Base-by-base conservation (phyloP, 208 protist species). In the Wallacemonas sp. region DNA sequence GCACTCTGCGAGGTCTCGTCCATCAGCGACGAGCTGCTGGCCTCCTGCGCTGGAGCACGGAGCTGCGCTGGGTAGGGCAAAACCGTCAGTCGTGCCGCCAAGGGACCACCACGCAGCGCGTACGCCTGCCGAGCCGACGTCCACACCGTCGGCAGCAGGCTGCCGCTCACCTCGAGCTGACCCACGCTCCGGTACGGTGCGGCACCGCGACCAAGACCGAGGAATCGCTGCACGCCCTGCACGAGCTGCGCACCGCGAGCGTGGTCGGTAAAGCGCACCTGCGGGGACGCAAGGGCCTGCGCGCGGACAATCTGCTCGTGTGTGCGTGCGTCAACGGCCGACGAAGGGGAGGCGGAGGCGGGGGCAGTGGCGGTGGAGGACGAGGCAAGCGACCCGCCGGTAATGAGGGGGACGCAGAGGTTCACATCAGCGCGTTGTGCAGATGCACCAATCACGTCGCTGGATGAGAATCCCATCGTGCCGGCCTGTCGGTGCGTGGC, bases 91-190 rank as follows among this genome's bases (percentile, higher is more conserved):
- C 57, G 65, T 29, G 57, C 23, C 12, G 72, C 36, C 44, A 72
- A 14, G 12, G 72, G 65, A 1, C 72, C 72, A 4, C 29, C 32
- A 14, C 72, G 64, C 5, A 52, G 23, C 4, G 65, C 65, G 11
- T 67, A 26, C 32, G 66, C 65, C 23, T 48, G 59, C 2, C 72
- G 67, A n/a, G 44, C 67, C 11, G 1, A 33, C 16, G 10, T 39
- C 57, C 67, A 64, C 20, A 50, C 42, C 16, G 44, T 45, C 20
- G 48, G 38, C 46, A 49, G 28, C 14, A n/a, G 31, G 36, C n/a
- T 77, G 46, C 25, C 63, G 38, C 46, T 55, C 8, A 55, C 1
- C 48, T 77, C 72, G 14, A 77, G 32, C 57, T 72, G 65, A 2
- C 72, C 72, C 3, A 67, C 29, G n/a, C 26, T 52, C 11, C 4